Conservation (phyloP, 2,329 filamentous ascomycete species). For the Bisporella sp. region DNA sequence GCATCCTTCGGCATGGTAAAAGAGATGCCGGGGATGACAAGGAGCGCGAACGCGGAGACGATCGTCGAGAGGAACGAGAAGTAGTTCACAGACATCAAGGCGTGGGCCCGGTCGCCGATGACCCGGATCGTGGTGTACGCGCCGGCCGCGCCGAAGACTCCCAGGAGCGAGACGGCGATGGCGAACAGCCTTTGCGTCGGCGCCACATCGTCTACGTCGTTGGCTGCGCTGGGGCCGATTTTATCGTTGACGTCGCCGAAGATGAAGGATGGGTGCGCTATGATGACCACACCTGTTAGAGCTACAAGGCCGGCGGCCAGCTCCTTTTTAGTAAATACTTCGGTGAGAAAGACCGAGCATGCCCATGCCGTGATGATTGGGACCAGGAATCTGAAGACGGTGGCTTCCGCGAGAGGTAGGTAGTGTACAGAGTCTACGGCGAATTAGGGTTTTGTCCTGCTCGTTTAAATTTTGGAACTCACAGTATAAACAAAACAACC, state of each 20-base stretch:
- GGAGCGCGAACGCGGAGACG: conserved; percentile 49
- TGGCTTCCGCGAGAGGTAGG: conserved; percentile 79
- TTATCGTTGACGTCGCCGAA: conserved; percentile 14
- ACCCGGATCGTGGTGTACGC: conserved; percentile 72
- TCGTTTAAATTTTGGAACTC: background rate
- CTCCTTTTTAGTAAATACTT: conserved; percentile 71
- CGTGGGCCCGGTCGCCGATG: conserved; percentile 74
- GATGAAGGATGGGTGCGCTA: conserved; percentile 52
- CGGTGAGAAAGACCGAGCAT: conserved; percentile 65
- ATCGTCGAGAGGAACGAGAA: conserved; percentile 66
- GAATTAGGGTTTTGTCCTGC: background rate
- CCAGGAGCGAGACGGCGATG: conserved; percentile 65
- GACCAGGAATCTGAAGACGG: conserved; percentile 80
- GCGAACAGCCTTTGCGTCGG: conserved; percentile 43
- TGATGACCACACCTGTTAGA: conserved; percentile 72
- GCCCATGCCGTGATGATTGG: conserved; percentile 76
- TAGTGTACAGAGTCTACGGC: conserved; percentile 46
- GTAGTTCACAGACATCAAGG: conserved; percentile 81
- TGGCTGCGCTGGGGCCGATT: conserved; percentile 4
- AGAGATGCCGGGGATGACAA: conserved; percentile 37
- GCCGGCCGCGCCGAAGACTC: conserved; percentile 67
- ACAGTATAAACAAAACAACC: conserved; percentile 56
- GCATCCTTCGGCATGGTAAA: conserved; percentile 37
- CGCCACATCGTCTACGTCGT: conserved; percentile 14
- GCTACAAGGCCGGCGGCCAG: conserved; percentile 71